Percentiles rank a stretch among this genome's conserved stretches.
phyloP scores from a whole-genome alignment of 129 eudicot genomes.

The Smallanthus sonchifolius region DNA sequence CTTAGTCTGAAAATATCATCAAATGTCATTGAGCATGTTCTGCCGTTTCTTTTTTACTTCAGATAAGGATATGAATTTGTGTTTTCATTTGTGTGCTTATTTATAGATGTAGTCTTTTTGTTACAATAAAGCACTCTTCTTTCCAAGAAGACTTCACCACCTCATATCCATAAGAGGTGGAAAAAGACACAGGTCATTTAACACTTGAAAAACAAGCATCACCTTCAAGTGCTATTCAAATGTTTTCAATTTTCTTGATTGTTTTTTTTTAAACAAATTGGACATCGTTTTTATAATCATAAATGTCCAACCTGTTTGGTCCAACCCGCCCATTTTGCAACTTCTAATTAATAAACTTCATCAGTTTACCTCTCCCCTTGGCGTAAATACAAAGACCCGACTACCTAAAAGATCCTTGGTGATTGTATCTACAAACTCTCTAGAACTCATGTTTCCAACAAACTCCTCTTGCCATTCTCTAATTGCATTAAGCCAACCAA shows the following conservation, averaged over 20 bases:
- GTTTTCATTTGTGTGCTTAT: too few species aligned
- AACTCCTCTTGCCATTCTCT: constrained; percentile 99
- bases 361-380: constrained; percentile 84
- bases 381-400: constrained; percentile 93
- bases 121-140: too few species aligned
- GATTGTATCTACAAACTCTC: constrained; percentile 94
- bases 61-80: too few species aligned
- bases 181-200: too few species aligned
- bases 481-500: constrained; percentile 96
- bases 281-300: background rate
- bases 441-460: constrained; percentile 98
- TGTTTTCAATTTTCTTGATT: background rate
- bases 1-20: background rate
- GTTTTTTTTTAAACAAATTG: background rate
- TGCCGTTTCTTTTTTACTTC: too few species aligned
- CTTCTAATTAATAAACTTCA: background rate
- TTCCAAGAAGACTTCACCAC: too few species aligned
- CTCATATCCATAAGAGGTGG: too few species aligned
- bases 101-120: too few species aligned
- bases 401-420: constrained; percentile 94
- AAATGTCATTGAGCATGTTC: background rate
- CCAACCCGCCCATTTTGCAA: background rate
- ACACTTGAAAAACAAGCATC: too few species aligned
- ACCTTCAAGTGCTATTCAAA: background rate
- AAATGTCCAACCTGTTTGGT: background rate